These are phyloP conservation scores for Medicago lupulina DNA, from an alignment of 306 rosid genomes.

Conservation along the genomic window DNA sequence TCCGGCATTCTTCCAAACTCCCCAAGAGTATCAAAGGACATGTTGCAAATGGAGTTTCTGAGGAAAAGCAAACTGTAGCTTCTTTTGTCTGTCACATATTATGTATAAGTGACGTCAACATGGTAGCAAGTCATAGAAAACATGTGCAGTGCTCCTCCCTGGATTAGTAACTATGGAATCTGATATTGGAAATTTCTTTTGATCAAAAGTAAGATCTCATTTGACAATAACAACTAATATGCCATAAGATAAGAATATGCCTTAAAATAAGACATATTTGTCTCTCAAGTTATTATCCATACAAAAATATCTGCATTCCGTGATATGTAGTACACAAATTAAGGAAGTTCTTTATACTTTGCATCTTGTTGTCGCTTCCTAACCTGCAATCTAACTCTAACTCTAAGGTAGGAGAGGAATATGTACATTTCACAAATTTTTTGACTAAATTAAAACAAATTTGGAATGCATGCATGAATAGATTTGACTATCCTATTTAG, in stretches of 20 bases:
- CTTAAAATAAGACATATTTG: constrained; percentile 46
- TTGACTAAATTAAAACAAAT: too few relatives aligned
- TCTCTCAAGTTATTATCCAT: constrained; percentile 28
- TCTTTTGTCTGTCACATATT: constrained; percentile 40
- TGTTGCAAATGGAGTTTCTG: constrained; percentile 22
- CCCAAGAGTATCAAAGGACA: constrained; percentile 9
- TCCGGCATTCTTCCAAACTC: too few relatives aligned
- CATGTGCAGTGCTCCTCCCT: constrained; percentile 23
- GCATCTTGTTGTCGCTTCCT: constrained; percentile 41
- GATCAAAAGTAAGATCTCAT: constrained; percentile 15
- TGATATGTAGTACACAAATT: constrained; percentile 11
- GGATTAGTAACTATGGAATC: constrained; percentile 41
- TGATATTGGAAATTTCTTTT: constrained; percentile 28
- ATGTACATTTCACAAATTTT: constrained; percentile 9
- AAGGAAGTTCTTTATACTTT: constrained; percentile 35
- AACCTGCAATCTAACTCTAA: background rate
- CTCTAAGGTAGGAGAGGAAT: constrained; percentile 20
- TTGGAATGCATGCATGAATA: too few relatives aligned
- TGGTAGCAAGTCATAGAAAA: constrained; percentile 34
- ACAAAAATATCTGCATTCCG: background rate
- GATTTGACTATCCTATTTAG: too few relatives aligned
- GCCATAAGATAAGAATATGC: constrained; percentile 41
- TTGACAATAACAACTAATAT: constrained; percentile 25
- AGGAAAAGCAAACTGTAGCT: constrained; percentile 17
- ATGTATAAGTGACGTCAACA: constrained; percentile 37